Percentiles rank a stretch among this genome's conserved stretches.
These are phyloP conservation scores for Metschnikowia kofuensis DNA, from an alignment of 805 yeast species.

Conservation along the genomic window DNA sequence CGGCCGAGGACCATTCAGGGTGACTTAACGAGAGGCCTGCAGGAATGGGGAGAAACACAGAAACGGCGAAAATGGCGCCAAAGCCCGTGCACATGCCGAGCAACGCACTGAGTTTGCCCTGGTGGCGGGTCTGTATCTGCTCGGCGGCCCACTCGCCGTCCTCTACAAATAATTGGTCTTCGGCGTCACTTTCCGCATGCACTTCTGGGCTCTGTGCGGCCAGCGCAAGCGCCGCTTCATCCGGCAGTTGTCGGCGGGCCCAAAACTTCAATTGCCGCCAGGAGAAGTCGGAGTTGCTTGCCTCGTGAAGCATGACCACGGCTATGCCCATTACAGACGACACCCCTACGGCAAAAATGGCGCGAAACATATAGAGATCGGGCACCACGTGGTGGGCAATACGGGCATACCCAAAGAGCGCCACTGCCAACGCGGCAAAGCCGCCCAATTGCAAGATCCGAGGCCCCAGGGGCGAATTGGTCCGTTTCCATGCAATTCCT, in stretches of 20 bases:
- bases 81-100: conserved; percentile 62
- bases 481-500: conserved; percentile 12
- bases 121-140: conserved; percentile 9
- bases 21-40: conserved; percentile 40
- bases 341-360: conserved; percentile 62
- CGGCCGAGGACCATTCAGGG: conserved; percentile 30
- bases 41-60: conserved; percentile 56
- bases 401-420: conserved; percentile 48
- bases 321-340: conserved; percentile 53
- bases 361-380: conserved; percentile 46
- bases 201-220: neutral
- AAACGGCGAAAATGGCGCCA: conserved; percentile 66
- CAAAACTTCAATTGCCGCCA: conserved; percentile 28
- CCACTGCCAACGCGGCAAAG: conserved; percentile 44
- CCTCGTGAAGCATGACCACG: conserved; percentile 57
- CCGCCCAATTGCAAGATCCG: conserved; percentile 50
- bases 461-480: conserved; percentile 41
- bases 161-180: neutral
- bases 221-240: neutral
- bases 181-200: neutral
- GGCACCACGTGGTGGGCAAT: conserved; percentile 42
- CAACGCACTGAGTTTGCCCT: conserved; percentile 57
- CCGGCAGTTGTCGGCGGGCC: conserved; percentile 12
- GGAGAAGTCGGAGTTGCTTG: conserved; percentile 44
- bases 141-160: conserved; percentile 1